Evolutionary conservation across 2,329 filamentous ascomycete genomes (phyloP).

Genomic region (Pseudogymnoascus sp.): DNA sequence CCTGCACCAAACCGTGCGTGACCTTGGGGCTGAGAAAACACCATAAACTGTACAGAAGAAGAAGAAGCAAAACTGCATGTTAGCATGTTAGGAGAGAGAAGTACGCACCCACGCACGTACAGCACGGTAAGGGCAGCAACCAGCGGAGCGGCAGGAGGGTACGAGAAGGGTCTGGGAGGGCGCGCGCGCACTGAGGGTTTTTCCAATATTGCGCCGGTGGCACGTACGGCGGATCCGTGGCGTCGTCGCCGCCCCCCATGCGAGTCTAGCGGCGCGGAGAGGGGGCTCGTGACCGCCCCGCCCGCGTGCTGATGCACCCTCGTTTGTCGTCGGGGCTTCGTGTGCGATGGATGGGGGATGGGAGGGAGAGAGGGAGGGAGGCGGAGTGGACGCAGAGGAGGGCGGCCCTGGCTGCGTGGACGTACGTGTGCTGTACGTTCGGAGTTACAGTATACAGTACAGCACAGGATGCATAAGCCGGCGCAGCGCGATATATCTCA

Average conservation of each 20-base stretch:
- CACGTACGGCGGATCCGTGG: background rate
- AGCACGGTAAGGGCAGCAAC: background rate
- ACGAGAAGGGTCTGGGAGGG: background rate
- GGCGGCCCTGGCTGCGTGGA: background rate
- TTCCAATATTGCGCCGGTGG: background rate
- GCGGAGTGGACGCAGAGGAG: background rate
- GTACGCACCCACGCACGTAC: background rate
- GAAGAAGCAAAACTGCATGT: background rate
- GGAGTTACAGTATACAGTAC: background rate
- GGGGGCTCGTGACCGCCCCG: background rate
- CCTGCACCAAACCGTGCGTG: background rate
- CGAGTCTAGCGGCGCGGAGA: background rate
- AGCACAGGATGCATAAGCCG: background rate
- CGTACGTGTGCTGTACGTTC: background rate
- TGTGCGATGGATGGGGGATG: background rate
- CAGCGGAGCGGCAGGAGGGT: background rate
- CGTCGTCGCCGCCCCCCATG: background rate
- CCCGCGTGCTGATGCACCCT: background rate
- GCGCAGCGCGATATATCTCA: background rate
- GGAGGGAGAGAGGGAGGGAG: background rate
- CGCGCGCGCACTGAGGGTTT: background rate
- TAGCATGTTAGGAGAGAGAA: too few species aligned
- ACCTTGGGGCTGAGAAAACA: background rate
- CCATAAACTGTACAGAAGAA: background rate
- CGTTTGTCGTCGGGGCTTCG: background rate